Evolutionary conservation across 768 basidiomycete genomes (phyloP), one percentile per base, ranked within the genome.

Genomic region (Mycena floridula): DNA sequence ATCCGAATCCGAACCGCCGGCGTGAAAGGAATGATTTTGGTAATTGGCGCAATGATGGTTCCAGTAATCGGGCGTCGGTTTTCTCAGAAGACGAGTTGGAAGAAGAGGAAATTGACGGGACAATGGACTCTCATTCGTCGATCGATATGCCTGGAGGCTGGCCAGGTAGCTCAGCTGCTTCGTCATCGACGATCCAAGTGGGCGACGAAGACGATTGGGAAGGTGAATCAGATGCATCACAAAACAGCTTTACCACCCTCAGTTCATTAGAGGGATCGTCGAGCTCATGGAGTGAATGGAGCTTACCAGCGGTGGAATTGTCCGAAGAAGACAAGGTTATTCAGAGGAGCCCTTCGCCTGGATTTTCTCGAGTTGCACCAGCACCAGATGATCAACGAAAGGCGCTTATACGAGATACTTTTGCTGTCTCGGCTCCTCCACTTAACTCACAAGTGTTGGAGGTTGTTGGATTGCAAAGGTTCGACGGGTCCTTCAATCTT

Each of bases 401-500:
- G 1, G 26, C 24, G 21, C 21, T 7, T 12, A 35, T 55, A 8
- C 40, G 23, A 39, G 23, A 11, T 39, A 39, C 57, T 22, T 53
- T 45, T n/a, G 46, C 49, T 22, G 44, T 55, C 11, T 50, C 50
- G 18, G 37, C 55, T 4, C 37, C 46, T 11, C 37, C 47, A 15
- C n/a, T 69, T 9, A 18, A 53, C 2, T 42, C 27, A 3, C 54
- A 60, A 24, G 64, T 73, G 4, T 47, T 69, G 15, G 44, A 62
- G 3, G 56, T 80, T 30, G 56, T 73, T 9, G 48, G 50, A 12
- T 47, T 71, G 18, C 73, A 77, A 59, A 38, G 48, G 2, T 64
- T 65, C 22, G 72, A 79, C 42, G 80, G 80, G 0, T 76, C 76
- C 1, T 81, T 76, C 55, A n/a, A 51, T 7, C 46, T 59, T 1